phyloP scores from a whole-genome alignment of 129 eudicot species.

The Rutidosis leptorrhynchoides region DNA sequence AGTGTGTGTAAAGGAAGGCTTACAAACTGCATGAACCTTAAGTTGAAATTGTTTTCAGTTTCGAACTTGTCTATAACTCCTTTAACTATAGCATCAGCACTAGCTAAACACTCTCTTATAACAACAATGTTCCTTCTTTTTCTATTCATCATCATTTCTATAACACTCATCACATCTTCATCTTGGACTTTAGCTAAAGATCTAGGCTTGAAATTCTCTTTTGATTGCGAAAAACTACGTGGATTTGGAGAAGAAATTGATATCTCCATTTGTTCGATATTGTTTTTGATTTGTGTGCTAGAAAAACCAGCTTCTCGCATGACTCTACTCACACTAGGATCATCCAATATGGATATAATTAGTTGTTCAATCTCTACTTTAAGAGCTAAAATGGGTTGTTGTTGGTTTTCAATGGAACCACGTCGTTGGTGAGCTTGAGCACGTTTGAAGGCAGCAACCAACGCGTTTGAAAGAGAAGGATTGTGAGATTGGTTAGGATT shows the following conservation, averaged over 20 bases:
- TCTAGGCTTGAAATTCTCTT: conserved; percentile 41
- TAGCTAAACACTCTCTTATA: conserved; percentile 57
- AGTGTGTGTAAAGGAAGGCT: conserved; percentile 68
- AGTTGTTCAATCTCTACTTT: conserved; percentile 85
- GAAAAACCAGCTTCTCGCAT: conserved; percentile 95
- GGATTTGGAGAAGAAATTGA: conserved; percentile 39
- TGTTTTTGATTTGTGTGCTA: conserved; percentile 73
- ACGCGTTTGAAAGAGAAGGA: conserved; percentile 81
- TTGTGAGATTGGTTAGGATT: conserved; percentile 53
- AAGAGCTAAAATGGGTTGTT: conserved; percentile 77
- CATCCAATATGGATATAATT: conserved; percentile 74
- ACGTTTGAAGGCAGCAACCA: conserved; percentile 87
- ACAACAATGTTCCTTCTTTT: conserved; percentile 61
- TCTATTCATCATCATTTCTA: conserved; percentile 61
- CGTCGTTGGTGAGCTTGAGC: conserved; percentile 95
- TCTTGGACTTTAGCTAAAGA: conserved; percentile 35
- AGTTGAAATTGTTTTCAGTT: conserved; percentile 52
- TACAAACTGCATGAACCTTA: conserved; percentile 65
- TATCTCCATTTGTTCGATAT: conserved; percentile 65
- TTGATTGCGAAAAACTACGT: conserved; percentile 36
- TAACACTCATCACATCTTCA: conserved; percentile 60
- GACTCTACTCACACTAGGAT: conserved; percentile 94
- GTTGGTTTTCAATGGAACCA: conserved; percentile 73
- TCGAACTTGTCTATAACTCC: conserved; percentile 65
- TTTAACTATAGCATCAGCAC: conserved; percentile 60